Conservation (phyloP, 2,329 filamentous ascomycete genomes). For the Pezicula carpinea region DNA sequence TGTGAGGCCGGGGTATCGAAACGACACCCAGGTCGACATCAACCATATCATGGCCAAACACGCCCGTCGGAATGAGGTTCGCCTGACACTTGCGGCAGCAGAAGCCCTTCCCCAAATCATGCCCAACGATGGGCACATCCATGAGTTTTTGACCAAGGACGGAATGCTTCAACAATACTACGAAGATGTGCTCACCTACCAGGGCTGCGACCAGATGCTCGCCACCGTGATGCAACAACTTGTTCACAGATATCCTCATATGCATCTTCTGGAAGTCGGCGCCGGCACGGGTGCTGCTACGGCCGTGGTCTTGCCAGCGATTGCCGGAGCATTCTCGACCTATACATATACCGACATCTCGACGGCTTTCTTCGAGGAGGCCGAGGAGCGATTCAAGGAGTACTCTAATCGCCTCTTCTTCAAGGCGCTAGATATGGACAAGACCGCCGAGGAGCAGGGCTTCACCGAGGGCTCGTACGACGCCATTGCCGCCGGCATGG, state of each 20-base stretch:
- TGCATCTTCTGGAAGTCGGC: slow-evolving; percentile 36
- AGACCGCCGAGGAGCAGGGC: slow-evolving; percentile 25
- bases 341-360: slow-evolving; percentile 1
- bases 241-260: slow-evolving; percentile 29
- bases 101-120: background rate
- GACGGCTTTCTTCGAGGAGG: slow-evolving; percentile 5
- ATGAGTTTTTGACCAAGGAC: slow-evolving; percentile 2
- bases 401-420: slow-evolving; percentile 15
- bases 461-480: slow-evolving; percentile 29
- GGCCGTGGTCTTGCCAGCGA: background rate
- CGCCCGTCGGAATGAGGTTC: background rate
- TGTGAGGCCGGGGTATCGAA: no score
- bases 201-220: background rate
- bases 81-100: background rate
- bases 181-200: background rate
- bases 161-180: slow-evolving; percentile 6
- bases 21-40: background rate
- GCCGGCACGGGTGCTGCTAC: background rate
- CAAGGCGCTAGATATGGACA: slow-evolving; percentile 29
- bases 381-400: slow-evolving; percentile 23
- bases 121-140: background rate
- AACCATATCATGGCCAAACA: no score
- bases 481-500: slow-evolving; percentile 32
- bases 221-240: slow-evolving; percentile 4
- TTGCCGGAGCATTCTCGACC: background rate